phyloP scores from a whole-genome alignment of 192 early-diverging fungal genomes.

The Umbelopsis ramanniana region DNA sequence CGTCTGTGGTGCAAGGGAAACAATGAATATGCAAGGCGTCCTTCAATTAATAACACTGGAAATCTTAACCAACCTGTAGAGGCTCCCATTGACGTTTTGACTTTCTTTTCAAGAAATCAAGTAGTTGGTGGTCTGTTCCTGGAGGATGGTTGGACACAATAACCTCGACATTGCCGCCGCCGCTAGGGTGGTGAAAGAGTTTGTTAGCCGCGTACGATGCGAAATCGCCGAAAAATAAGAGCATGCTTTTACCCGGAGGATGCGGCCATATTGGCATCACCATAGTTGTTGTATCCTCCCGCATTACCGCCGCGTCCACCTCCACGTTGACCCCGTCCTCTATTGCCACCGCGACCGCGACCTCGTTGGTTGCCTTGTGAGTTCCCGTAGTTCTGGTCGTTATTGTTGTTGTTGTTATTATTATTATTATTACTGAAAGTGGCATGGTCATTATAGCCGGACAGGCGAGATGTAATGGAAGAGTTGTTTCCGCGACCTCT shows the following conservation, averaged over 20 bases:
- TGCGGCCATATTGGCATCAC: neutral
- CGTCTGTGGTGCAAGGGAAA: neutral
- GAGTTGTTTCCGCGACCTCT: constrained; percentile 7
- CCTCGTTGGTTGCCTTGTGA: neutral
- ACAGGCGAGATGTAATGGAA: constrained; percentile 7
- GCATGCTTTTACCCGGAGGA: neutral
- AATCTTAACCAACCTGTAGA: constrained; percentile 19
- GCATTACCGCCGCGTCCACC: constrained; percentile 10
- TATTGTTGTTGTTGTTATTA: neutral
- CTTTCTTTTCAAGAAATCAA: constrained; percentile 33
- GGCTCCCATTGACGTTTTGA: constrained; percentile 28
- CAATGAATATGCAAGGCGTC: neutral
- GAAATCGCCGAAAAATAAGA: neutral
- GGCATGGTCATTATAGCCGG: neutral
- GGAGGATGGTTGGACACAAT: constrained; percentile 29
- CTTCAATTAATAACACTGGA: neutral
- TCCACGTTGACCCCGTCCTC: constrained; percentile 34
- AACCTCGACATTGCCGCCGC: constrained; percentile 16
- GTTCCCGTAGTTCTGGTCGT: constrained; percentile 15
- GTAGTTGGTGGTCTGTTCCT: constrained; percentile 21
- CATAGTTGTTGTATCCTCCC: constrained; percentile 10
- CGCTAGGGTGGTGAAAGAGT: neutral
- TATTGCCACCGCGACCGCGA: constrained; percentile 20
- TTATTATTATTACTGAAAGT: neutral
- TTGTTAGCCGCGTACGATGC: neutral